Evolutionary conservation across 2,329 filamentous ascomycete genomes (phyloP).

Genomic region (Cladophialophora chaetospira): DNA sequence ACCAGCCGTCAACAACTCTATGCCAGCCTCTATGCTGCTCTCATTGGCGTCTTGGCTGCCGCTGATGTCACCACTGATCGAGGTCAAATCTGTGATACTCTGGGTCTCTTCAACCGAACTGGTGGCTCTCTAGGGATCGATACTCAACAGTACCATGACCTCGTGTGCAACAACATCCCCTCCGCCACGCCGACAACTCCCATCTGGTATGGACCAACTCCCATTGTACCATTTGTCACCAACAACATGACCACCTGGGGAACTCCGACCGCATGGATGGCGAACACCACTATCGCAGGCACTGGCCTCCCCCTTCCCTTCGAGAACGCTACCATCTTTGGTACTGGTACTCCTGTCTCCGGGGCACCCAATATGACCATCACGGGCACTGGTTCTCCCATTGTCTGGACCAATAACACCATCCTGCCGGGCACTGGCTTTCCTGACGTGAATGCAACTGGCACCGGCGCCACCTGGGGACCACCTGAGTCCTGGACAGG

Average conservation of each 20-base stretch:
- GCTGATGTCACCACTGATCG: slow-evolving; percentile 22
- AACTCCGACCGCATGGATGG: slow-evolving; percentile 10
- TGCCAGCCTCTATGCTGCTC: slow-evolving; percentile 23
- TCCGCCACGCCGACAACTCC: slow-evolving; percentile 15
- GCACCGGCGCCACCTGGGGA: slow-evolving; percentile 15
- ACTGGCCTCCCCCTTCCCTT: neutral
- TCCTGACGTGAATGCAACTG: slow-evolving; percentile 4
- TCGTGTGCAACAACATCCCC: slow-evolving; percentile 23
- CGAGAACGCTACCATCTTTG: neutral
- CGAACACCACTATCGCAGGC: neutral
- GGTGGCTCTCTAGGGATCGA: slow-evolving; percentile 24
- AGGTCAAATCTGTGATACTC: slow-evolving; percentile 25
- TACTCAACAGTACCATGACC: slow-evolving; percentile 17
- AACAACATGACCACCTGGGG: slow-evolving; percentile 22
- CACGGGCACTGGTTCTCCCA: neutral
- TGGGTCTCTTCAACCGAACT: slow-evolving; percentile 27
- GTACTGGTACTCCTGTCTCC: neutral
- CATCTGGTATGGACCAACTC: slow-evolving; percentile 12
- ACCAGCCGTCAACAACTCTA: slow-evolving; percentile 22
- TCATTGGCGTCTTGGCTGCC: slow-evolving; percentile 25
- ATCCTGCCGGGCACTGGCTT: no score
- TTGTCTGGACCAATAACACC: neutral
- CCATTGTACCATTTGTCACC: slow-evolving; percentile 11
- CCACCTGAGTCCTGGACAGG: slow-evolving; percentile 15
- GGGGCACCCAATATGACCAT: neutral